A percentile compares a stretch with the other conserved stretches of the same genome.
Conservation (phyloP, 2,329 filamentous ascomycete genomes). For the Nakataea oryzae region DNA sequence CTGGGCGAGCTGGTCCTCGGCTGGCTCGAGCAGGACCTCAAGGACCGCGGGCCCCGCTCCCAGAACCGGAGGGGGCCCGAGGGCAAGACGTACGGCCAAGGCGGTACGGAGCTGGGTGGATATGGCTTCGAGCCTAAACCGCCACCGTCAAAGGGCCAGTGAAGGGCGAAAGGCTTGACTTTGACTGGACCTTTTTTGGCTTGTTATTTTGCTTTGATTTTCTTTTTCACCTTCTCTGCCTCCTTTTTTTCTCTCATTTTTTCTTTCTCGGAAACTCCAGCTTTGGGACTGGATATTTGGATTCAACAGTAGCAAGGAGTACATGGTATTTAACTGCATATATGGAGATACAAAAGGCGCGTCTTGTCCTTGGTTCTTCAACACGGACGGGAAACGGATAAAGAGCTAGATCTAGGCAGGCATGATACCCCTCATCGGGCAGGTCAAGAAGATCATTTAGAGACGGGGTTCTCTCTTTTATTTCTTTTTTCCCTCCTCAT, state of each 20-base stretch:
- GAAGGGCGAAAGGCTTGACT: neutral
- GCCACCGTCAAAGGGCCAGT: constrained; percentile 5
- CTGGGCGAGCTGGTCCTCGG: constrained; percentile 78
- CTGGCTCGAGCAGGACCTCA: constrained; percentile 77
- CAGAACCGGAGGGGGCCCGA: constrained; percentile 43
- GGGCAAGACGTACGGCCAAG: constrained; percentile 51
- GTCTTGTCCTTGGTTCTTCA: neutral
- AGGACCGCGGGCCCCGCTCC: constrained; percentile 66
- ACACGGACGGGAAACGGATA: neutral
- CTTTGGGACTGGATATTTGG: neutral
- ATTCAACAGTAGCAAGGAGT: neutral
- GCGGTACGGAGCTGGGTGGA: constrained; percentile 40
- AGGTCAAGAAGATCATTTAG: too few species aligned
- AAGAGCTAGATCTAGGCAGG: too few species aligned
- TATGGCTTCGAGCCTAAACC: constrained; percentile 44
- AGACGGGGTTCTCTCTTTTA: neutral
- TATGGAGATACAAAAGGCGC: neutral
- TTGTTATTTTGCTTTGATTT: neutral
- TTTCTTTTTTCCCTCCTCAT: constrained; percentile 10
- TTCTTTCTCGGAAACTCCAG: neutral
- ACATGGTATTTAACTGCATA: neutral
- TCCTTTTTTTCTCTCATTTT: neutral
- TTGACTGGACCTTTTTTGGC: neutral
- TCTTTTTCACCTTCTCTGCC: neutral
- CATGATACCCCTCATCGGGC: too few species aligned